Evolutionary conservation across 2,329 filamentous ascomycete species (phyloP).

Genomic region (Paecilomyces sp.): DNA sequence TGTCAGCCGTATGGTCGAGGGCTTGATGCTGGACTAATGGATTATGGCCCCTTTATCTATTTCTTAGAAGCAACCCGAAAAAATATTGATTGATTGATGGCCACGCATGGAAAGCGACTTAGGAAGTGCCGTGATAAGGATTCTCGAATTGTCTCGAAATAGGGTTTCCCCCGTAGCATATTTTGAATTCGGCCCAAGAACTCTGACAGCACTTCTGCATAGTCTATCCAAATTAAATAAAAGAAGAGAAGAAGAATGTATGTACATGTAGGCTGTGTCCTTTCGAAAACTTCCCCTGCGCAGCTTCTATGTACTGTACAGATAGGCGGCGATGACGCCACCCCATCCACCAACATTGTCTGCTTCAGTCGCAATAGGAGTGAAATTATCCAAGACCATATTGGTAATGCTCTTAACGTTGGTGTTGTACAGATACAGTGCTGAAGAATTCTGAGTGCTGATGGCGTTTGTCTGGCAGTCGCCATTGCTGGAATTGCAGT

Average conservation of each 20-base stretch:
- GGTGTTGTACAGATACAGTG: constrained; percentile 21
- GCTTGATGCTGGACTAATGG: too few species aligned
- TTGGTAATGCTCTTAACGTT: constrained; percentile 21
- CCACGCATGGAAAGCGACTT: too few species aligned
- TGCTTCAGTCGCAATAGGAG: constrained; percentile 15
- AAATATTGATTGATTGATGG: too few species aligned
- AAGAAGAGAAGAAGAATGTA: not conserved
- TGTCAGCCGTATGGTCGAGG: too few species aligned
- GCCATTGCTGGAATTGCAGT: constrained; percentile 25
- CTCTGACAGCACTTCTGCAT: not conserved
- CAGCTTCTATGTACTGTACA: constrained; percentile 3
- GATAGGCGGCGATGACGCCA: constrained; percentile 25
- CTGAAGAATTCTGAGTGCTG: constrained; percentile 15
- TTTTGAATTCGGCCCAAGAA: not conserved
- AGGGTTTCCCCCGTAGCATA: too few species aligned
- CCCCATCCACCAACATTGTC: constrained; percentile 28
- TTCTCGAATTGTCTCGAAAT: too few species aligned
- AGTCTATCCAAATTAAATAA: not conserved
- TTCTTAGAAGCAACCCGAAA: too few species aligned
- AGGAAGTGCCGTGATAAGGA: too few species aligned
- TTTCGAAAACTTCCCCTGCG: not conserved
- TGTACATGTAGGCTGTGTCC: not conserved
- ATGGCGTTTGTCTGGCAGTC: constrained; percentile 33
- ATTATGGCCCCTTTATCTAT: too few species aligned
- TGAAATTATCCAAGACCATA: constrained; percentile 18